These are phyloP conservation scores for Leavenworthia alabamica DNA, from an alignment of 345 rosid species.

Conservation along the genomic window DNA sequence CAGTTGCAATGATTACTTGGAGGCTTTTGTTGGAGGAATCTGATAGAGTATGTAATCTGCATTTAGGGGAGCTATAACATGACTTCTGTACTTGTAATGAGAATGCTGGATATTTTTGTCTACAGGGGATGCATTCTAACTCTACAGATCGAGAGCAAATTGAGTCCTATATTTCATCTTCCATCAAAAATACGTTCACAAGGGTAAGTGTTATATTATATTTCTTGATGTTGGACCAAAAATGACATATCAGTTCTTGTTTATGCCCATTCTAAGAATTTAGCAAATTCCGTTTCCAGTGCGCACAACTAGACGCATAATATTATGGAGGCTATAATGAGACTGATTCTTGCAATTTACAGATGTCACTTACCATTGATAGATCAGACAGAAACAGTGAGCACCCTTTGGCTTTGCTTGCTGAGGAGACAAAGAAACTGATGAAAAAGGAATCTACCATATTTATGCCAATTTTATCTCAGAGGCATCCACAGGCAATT, in stretches of 20 bases:
- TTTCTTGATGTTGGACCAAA: not conserved
- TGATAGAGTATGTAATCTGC: constrained; percentile 49
- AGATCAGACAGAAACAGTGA: constrained; percentile 56
- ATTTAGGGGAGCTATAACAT: constrained; percentile 8
- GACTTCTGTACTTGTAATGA: constrained; percentile 16
- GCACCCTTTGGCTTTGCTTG: constrained; percentile 81
- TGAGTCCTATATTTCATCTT: constrained; percentile 72
- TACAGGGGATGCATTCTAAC: constrained; percentile 58
- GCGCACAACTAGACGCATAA: not conserved
- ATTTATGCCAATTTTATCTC: constrained; percentile 70
- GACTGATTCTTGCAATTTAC: constrained; percentile 30
- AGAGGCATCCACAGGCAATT: constrained; percentile 77
- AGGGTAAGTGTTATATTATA: constrained; percentile 46
- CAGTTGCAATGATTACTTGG: constrained; percentile 77
- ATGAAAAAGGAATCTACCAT: constrained; percentile 60
- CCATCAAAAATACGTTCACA: constrained; percentile 69
- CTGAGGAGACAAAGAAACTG: constrained; percentile 76
- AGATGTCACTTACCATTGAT: constrained; percentile 63
- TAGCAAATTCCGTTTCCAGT: not conserved
- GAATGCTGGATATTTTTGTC: constrained; percentile 20
- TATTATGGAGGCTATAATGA: constrained; percentile 2
- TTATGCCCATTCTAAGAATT: not conserved
- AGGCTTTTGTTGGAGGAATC: constrained; percentile 89
- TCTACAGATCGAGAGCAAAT: constrained; percentile 78
- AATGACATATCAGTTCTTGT: not conserved